A percentile compares a stretch with the other conserved stretches of the same genome.
phyloP scores from a whole-genome alignment of 75 land plant species.

The Chamaecyparis obtusa region DNA sequence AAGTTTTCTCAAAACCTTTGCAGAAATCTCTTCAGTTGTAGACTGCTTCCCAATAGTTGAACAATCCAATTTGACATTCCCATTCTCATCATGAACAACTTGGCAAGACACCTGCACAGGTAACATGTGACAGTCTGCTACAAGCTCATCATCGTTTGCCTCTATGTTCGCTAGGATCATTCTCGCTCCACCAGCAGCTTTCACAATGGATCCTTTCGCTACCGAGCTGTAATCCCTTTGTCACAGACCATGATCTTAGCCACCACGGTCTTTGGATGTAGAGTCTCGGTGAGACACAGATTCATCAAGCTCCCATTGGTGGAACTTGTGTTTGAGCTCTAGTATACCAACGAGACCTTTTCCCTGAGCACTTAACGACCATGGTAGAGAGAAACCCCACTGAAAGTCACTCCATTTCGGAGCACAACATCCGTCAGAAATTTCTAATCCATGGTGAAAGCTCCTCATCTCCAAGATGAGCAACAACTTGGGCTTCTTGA shows the following conservation, averaged over 20 bases:
- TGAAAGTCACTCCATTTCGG: slow-evolving; percentile 52
- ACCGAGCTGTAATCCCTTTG: slow-evolving; percentile 59
- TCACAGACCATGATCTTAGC: slow-evolving; percentile 79
- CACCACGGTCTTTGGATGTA: slow-evolving; percentile 55
- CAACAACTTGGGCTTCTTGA: too few relatives aligned
- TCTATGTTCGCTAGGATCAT: slow-evolving; percentile 78
- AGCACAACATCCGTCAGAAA: slow-evolving; percentile 79
- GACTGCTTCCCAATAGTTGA: too few relatives aligned
- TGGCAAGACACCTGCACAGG: too few relatives aligned
- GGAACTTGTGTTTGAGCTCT: slow-evolving; percentile 23
- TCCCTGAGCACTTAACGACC: slow-evolving; percentile 24
- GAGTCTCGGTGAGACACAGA: slow-evolving; percentile 67
- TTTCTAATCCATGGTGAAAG: slow-evolving; percentile 77
- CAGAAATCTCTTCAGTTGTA: too few relatives aligned
- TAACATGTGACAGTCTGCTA: slow-evolving; percentile 63
- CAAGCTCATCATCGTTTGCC: slow-evolving; percentile 68
- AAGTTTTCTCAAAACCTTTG: too few relatives aligned
- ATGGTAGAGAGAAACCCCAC: slow-evolving; percentile 72
- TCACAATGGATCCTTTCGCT: slow-evolving; percentile 52
- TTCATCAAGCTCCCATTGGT: slow-evolving; percentile 40
- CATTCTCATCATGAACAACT: too few relatives aligned
- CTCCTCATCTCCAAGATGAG: too few relatives aligned
- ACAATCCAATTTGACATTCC: too few relatives aligned
- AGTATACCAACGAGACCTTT: slow-evolving; percentile 56
- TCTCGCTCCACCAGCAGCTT: slow-evolving; percentile 69